Percentiles rank a stretch among this genome's conserved stretches.
These are phyloP conservation scores for Aspergillus hancockii DNA, from an alignment of 495 filamentous ascomycete species.

Conservation along the genomic window DNA sequence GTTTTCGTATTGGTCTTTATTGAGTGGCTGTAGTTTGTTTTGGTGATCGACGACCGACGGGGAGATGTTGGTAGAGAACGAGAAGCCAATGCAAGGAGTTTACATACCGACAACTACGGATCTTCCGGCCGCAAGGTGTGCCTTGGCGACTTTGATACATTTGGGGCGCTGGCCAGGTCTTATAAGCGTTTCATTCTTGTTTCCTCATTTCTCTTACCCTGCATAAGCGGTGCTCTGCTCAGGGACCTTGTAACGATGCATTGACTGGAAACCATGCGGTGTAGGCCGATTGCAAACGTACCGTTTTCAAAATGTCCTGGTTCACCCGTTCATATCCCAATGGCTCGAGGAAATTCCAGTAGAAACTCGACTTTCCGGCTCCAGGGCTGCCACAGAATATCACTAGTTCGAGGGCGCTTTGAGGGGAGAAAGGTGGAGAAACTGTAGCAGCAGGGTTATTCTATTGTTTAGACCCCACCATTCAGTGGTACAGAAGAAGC, in stretches of 20 bases:
- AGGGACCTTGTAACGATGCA: background rate
- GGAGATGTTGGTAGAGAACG: constrained; percentile 4
- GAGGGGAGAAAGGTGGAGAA: constrained; percentile 56
- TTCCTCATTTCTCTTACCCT: background rate
- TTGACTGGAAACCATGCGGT: background rate
- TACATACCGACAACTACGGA: constrained; percentile 76
- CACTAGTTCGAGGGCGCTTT: constrained; percentile 70
- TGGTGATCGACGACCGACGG: background rate
- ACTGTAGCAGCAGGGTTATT: constrained; percentile 9
- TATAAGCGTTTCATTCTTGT: constrained; percentile 14
- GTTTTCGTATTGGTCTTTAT: background rate
- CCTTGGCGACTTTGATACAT: constrained; percentile 76
- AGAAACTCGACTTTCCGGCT: constrained; percentile 90
- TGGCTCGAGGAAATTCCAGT: constrained; percentile 74
- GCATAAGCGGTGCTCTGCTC: background rate
- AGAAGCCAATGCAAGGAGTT: constrained; percentile 10
- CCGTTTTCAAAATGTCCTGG: constrained; percentile 85
- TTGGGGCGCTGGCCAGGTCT: constrained; percentile 61
- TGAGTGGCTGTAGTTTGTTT: background rate
- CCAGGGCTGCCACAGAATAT: constrained; percentile 87
- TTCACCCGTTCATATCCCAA: constrained; percentile 84
- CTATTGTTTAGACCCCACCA: background rate
- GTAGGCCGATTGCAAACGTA: constrained; percentile 33
- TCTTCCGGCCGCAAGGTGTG: constrained; percentile 60
- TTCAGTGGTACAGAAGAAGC: background rate